Evolutionary conservation across 345 rosid species (phyloP).

Genomic region (Ceriops decandra): DNA sequence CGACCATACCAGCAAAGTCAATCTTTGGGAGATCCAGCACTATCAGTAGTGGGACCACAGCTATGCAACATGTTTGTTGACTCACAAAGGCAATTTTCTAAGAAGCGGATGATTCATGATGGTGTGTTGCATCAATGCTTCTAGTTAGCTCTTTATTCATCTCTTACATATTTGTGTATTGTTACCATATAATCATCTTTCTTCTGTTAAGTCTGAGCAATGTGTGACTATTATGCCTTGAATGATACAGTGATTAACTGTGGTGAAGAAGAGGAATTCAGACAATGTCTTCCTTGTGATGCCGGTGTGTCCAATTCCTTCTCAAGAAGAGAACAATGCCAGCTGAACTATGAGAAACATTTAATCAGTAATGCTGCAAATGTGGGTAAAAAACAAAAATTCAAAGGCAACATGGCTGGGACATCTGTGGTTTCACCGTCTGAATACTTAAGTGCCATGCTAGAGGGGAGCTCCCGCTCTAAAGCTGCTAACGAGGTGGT

Average conservation of each 20-base stretch:
- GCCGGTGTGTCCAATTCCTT: slow-evolving; percentile 20
- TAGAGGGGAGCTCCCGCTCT: slow-evolving; percentile 20
- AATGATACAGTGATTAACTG: slow-evolving; percentile 32
- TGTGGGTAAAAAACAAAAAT: slow-evolving; percentile 18
- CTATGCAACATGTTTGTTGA: slow-evolving; percentile 12
- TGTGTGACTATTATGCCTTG: slow-evolving; percentile 19
- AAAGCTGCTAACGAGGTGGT: slow-evolving; percentile 13
- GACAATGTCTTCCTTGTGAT: slow-evolving; percentile 20
- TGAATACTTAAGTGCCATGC: slow-evolving; percentile 5
- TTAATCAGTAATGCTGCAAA: slow-evolving; percentile 1
- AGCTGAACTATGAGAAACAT: slow-evolving; percentile 21
- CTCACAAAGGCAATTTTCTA: slow-evolving; percentile 24
- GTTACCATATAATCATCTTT: slow-evolving; percentile 8
- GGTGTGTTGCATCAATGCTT: slow-evolving; percentile 31
- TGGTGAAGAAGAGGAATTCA: slow-evolving; percentile 24
- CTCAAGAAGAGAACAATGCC: slow-evolving; percentile 22
- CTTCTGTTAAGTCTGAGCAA: slow-evolving; percentile 11
- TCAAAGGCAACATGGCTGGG: slow-evolving; percentile 13
- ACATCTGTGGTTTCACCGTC: slow-evolving; percentile 14
- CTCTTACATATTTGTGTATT: slow-evolving; percentile 4
- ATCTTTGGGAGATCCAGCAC: slow-evolving; percentile 26
- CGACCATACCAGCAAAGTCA: slow-evolving; percentile 42
- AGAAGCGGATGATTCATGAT: slow-evolving; percentile 29
- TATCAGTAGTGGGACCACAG: slow-evolving; percentile 20
- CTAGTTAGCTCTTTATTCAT: slow-evolving; percentile 10